Evolutionary conservation across 2,329 filamentous ascomycete genomes (phyloP).

Genomic region (Phoma sp.): DNA sequence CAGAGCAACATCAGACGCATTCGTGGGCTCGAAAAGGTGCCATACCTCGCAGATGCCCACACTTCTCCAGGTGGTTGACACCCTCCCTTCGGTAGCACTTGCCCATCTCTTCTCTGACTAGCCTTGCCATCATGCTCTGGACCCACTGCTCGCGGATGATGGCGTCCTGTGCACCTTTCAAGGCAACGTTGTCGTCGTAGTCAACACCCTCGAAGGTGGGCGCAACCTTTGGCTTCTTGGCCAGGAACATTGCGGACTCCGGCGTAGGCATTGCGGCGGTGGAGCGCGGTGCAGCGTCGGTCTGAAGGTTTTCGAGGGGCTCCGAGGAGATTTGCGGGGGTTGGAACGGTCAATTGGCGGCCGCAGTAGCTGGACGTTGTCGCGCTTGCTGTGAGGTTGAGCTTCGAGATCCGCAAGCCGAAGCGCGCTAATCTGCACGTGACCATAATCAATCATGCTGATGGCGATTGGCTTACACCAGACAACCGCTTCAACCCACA

Average conservation of each 20-base stretch:
- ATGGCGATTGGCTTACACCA: not conserved
- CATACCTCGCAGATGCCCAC: slow-evolving; percentile 80
- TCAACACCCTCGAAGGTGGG: slow-evolving; percentile 87
- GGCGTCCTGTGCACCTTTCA: slow-evolving; percentile 84
- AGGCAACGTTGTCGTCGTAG: slow-evolving; percentile 79
- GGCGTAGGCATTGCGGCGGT: slow-evolving; percentile 73
- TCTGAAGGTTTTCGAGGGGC: not conserved
- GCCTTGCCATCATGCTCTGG: slow-evolving; percentile 83
- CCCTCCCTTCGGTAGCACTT: slow-evolving; percentile 87
- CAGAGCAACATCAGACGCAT: not conserved
- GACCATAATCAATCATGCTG: slow-evolving; percentile 3
- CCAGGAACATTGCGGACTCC: slow-evolving; percentile 81
- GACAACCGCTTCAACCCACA: not conserved
- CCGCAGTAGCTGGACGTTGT: slow-evolving; percentile 8
- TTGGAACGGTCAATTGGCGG: slow-evolving; percentile 24
- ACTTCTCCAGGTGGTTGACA: slow-evolving; percentile 89
- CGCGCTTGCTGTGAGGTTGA: slow-evolving; percentile 20
- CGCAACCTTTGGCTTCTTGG: slow-evolving; percentile 81
- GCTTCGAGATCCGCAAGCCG: slow-evolving; percentile 19
- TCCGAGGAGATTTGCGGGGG: slow-evolving; percentile 3
- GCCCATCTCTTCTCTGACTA: slow-evolving; percentile 81
- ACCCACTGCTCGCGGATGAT: slow-evolving; percentile 89
- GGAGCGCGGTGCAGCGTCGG: slow-evolving; percentile 4
- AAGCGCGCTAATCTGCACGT: slow-evolving; percentile 4
- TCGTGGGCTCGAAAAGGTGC: not conserved